Evolutionary conservation across 345 rosid genomes (phyloP).

Genomic region (Turritis glabra): DNA sequence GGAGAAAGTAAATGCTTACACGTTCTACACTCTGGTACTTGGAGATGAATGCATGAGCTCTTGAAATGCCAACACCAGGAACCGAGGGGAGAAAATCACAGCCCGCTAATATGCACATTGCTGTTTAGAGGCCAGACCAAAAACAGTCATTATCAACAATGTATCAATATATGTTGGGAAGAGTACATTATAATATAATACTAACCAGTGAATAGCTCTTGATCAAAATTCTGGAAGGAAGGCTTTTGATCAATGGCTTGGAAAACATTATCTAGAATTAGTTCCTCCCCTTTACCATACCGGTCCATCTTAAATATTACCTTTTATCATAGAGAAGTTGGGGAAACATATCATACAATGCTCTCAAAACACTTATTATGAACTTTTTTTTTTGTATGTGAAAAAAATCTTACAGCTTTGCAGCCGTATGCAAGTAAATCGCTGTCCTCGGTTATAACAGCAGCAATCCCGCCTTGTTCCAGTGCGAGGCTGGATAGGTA

Average conservation of each 20-base stretch:
- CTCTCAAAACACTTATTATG: slow-evolving; percentile 10
- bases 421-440: slow-evolving; percentile 88
- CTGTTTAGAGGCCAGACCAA: slow-evolving; percentile 42
- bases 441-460: slow-evolving; percentile 90
- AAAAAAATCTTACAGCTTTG: slow-evolving; percentile 73
- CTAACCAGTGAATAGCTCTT: slow-evolving; percentile 67
- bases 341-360: slow-evolving; percentile 30
- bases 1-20: slow-evolving; percentile 48
- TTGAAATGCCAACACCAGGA: slow-evolving; percentile 83
- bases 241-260: slow-evolving; percentile 52
- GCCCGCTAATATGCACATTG: slow-evolving; percentile 92
- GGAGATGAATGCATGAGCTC: slow-evolving; percentile 67
- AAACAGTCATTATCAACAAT: slow-evolving; percentile 13
- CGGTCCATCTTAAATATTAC: slow-evolving; percentile 85
- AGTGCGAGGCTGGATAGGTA: slow-evolving; percentile 64
- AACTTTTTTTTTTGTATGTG: not conserved
- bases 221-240: slow-evolving; percentile 59
- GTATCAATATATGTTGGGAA: not conserved
- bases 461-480: slow-evolving; percentile 72
- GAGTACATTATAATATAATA: not conserved
- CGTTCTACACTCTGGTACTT: slow-evolving; percentile 77
- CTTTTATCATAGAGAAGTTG: slow-evolving; percentile 46
- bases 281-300: slow-evolving; percentile 80
- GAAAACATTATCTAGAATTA: slow-evolving; percentile 60
- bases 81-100: slow-evolving; percentile 94